Evolutionary conservation across 2,329 filamentous ascomycete species (phyloP), one percentile per base, ranked within the genome.

Genomic region (Fusarium sp.): DNA sequence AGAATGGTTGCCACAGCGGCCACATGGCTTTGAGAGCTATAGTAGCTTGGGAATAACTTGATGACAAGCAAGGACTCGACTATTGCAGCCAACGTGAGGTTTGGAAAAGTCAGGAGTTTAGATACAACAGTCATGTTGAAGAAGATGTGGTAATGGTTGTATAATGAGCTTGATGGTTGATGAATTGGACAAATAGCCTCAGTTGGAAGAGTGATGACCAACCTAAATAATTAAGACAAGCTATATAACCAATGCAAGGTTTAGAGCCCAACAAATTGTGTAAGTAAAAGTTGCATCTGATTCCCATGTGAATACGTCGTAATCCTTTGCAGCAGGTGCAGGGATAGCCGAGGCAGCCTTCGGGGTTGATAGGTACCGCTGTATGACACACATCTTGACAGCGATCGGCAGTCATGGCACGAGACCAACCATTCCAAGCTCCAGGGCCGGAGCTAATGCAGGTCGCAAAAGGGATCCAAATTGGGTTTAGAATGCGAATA

Each of bases 11-110:
- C 27, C 0, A 77, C 71, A n/a, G 65, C 35, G 13, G 65, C 35
- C 1, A 80, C 13, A 13, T 73, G 73, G 5, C 67, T 77, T 20
- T 74, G 52, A 1, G 59, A 58, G 27, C 57, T 64, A 24, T 75
- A 75, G 27, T 74, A 78, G 5, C 68, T 56, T 2, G 77, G 75
- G 33, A 80, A 74, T 0, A 79, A 22, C 41, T 80, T 83, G 64
- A 80, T 77, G 13, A 73, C 66, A 6, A 82, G 22, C 1, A 80
- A 35, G 0, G 78, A 80, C 66, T 83, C 80, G 1, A 69, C 62
- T 3, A 72, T 67, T 14, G 75, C 75, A 4, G 67, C 72, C 3
- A 77, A 62, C 1, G 75, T 76, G 2, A 77, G 70, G 31, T 43
- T 69, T 0, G 73, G 73, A 20, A 77, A 67, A 5, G 56, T 52